A percentile compares a stretch with the other conserved stretches of the same genome.
Evolutionary conservation across 257 asterid genomes (phyloP).

Genomic region (Thymus quinquecostatus): DNA sequence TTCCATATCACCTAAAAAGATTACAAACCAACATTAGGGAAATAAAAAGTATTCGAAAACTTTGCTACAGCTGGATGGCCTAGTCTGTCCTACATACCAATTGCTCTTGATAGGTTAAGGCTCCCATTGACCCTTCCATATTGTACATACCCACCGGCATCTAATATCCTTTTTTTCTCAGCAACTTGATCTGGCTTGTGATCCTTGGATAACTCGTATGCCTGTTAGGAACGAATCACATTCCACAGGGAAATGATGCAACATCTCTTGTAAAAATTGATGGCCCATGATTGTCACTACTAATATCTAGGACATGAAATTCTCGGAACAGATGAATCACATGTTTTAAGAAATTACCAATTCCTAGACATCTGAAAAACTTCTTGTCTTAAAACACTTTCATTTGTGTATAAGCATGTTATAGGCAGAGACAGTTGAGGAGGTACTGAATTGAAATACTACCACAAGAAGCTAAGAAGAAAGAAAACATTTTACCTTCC

Average conservation of each 20-base stretch:
- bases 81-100: constrained; percentile 53
- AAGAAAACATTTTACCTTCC: constrained; percentile 53
- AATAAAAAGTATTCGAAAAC: constrained; percentile 18
- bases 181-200: constrained; percentile 84
- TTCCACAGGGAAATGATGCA: constrained; percentile 6
- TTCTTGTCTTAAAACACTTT: not conserved
- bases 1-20: constrained; percentile 83
- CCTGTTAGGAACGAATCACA: constrained; percentile 49
- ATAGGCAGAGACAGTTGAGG: constrained; percentile 5
- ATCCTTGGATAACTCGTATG: constrained; percentile 78
- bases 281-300: constrained; percentile 17
- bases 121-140: constrained; percentile 96
- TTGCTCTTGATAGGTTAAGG: constrained; percentile 92
- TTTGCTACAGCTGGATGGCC: constrained; percentile 24
- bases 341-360: not conserved
- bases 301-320: constrained; percentile 21
- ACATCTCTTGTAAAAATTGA: constrained; percentile 11
- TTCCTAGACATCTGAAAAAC: not conserved
- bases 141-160: constrained; percentile 93
- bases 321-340: not conserved
- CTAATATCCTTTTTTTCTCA: constrained; percentile 81
- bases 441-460: not conserved
- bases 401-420: constrained; percentile 1
- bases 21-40: constrained; percentile 27
- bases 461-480: constrained; percentile 4